Conservation (phyloP, 2,329 filamentous ascomycete genomes). For the Leptodontidium sp. region DNA sequence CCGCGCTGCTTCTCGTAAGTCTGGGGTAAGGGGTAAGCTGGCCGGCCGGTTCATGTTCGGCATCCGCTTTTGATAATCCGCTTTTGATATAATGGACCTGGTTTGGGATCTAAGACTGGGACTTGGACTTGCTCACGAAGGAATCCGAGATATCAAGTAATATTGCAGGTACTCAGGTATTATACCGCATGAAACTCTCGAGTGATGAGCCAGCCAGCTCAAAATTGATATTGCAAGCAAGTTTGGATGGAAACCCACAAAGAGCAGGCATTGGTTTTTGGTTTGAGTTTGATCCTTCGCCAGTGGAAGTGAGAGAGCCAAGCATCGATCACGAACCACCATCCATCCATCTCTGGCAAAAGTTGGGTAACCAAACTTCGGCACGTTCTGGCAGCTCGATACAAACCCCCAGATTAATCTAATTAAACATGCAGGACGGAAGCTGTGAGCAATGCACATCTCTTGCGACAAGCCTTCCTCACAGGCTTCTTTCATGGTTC, state of each 20-base stretch:
- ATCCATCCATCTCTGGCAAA: not conserved
- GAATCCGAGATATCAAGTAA: not conserved
- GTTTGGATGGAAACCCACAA: not conserved
- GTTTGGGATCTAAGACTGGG: not conserved
- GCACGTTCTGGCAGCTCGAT: not conserved
- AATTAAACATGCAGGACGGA: not conserved
- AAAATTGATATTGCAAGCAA: not conserved
- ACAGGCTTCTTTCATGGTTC: constrained; percentile 15
- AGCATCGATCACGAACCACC: not conserved
- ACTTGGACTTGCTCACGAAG: not conserved
- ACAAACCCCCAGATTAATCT: constrained; percentile 5
- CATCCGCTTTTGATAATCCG: not conserved
- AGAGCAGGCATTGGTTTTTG: constrained; percentile 2
- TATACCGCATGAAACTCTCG: not conserved
- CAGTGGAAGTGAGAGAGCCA: constrained; percentile 12
- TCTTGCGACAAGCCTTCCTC: not conserved
- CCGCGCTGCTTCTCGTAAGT: constrained; percentile 6
- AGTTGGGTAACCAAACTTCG: not conserved
- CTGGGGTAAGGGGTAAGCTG: constrained; percentile 11
- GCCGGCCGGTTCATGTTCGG: not conserved
- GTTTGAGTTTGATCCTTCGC: constrained; percentile 11
- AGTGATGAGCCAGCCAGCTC: not conserved
- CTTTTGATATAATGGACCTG: not conserved
- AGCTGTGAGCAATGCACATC: constrained; percentile 2
- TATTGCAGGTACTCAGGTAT: not conserved